phyloP scores from a whole-genome alignment of 2,329 filamentous ascomycete genomes.

The Microcera coccophila region DNA sequence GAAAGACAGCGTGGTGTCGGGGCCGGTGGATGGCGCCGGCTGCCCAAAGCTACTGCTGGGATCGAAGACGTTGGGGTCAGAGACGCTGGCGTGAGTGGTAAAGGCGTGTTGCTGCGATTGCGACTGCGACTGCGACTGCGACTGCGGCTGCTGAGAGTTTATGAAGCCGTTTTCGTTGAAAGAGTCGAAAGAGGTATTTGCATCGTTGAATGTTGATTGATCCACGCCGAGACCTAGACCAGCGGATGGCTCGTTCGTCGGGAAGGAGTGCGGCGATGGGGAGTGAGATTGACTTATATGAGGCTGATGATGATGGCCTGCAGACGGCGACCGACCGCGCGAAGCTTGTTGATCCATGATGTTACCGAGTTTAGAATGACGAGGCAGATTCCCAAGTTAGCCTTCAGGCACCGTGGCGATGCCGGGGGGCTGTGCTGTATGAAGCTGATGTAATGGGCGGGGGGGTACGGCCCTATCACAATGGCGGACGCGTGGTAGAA shows the following conservation, averaged over 20 bases:
- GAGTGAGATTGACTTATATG: constrained; percentile 68
- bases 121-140: constrained; percentile 31
- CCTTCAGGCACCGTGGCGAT: constrained; percentile 42
- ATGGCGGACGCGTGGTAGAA: constrained; percentile 27
- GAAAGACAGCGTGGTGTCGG: constrained; percentile 40
- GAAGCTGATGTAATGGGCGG: constrained; percentile 29
- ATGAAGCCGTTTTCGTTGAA: constrained; percentile 48
- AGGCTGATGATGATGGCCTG: constrained; percentile 52
- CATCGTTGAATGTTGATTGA: constrained; percentile 40
- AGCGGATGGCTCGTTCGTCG: constrained; percentile 44
- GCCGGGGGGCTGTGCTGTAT: constrained; percentile 41
- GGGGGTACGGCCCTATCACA: constrained; percentile 28
- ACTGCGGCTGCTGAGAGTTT: constrained; percentile 42
- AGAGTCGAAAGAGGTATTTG: constrained; percentile 39
- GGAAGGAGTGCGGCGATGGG: constrained; percentile 56
- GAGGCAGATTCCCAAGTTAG: constrained; percentile 47
- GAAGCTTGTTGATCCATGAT: constrained; percentile 43
- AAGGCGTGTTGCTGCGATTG: constrained; percentile 32
- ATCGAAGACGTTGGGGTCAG: constrained; percentile 38
- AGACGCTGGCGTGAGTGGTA: constrained; percentile 30
- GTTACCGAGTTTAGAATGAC: constrained; percentile 32
- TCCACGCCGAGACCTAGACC: constrained; percentile 59
- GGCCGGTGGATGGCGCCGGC: constrained; percentile 34
- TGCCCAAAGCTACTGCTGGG: constrained; percentile 44
- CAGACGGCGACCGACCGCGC: constrained; percentile 59